These are phyloP conservation scores for Alternaria sp. DNA, from an alignment of 2,329 filamentous ascomycete species.

Conservation along the genomic window DNA sequence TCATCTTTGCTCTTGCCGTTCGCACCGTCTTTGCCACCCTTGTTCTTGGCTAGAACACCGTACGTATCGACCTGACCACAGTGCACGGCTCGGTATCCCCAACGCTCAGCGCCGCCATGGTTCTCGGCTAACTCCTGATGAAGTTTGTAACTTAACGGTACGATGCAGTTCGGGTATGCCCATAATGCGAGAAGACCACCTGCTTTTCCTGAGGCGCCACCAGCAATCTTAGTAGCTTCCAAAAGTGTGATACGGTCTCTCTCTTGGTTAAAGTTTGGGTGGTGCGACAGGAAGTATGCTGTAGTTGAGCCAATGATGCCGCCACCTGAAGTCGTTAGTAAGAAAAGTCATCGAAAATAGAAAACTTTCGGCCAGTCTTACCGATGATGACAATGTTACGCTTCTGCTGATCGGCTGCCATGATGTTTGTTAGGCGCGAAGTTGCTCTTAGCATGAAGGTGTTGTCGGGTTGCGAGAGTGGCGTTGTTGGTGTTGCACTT, in stretches of 20 bases:
- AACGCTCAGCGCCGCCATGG: constrained; percentile 76
- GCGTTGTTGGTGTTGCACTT: constrained; percentile 19
- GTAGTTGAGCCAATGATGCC: constrained; percentile 92
- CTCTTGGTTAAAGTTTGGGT: constrained; percentile 77
- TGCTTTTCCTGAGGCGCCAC: constrained; percentile 94
- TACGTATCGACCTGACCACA: constrained; percentile 71
- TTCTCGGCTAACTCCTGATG: constrained; percentile 85
- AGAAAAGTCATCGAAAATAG: background rate
- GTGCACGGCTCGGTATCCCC: constrained; percentile 83
- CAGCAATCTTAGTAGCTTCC: constrained; percentile 83
- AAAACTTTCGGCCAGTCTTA: constrained; percentile 6
- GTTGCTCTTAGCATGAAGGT: constrained; percentile 29
- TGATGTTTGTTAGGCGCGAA: constrained; percentile 24
- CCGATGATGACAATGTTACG: constrained; percentile 48
- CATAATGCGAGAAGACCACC: constrained; percentile 88
- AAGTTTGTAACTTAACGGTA: constrained; percentile 82
- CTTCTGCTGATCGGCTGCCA: constrained; percentile 33
- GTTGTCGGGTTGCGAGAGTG: constrained; percentile 14
- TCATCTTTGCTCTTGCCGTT: constrained; percentile 43
- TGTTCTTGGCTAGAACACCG: constrained; percentile 47
- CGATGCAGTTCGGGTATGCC: constrained; percentile 86
- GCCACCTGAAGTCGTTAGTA: constrained; percentile 64
- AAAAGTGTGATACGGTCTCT: constrained; percentile 83
- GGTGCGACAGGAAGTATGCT: constrained; percentile 88
- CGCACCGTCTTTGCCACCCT: constrained; percentile 29